Evolutionary conservation across 768 basidiomycete species (phyloP).

Genomic region (Goffeauzyma gilvescens): DNA sequence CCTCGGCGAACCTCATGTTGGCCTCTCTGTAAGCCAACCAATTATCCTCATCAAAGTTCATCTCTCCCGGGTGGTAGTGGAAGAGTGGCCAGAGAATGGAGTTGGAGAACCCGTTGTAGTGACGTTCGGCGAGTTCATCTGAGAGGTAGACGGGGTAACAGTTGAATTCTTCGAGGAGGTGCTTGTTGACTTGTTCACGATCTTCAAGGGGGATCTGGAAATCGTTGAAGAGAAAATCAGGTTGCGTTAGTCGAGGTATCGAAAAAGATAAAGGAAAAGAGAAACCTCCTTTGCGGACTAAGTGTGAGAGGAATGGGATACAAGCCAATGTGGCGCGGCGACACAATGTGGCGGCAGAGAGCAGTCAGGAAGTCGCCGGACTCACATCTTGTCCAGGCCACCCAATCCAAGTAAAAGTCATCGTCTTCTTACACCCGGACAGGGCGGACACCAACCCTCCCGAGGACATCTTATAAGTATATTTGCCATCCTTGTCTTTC

Average conservation of each 20-base stretch:
- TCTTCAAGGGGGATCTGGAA: conserved; percentile 86
- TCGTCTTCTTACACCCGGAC: conserved; percentile 91
- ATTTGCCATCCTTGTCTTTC: conserved; percentile 71
- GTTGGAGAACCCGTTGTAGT: conserved; percentile 81
- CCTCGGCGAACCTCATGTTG: conserved; percentile 84
- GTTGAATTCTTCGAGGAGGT: conserved; percentile 82
- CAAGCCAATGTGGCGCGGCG: too few species aligned
- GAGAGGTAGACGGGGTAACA: conserved; percentile 97
- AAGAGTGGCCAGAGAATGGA: conserved; percentile 98
- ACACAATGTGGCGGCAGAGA: too few species aligned
- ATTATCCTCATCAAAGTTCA: conserved; percentile 98
- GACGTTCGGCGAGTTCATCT: conserved; percentile 92
- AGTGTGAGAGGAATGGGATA: too few species aligned
- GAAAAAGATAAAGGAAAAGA: background rate
- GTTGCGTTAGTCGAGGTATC: background rate
- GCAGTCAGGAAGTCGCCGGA: conserved; percentile 8
- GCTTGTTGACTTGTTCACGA: conserved; percentile 71
- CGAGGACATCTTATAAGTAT: conserved; percentile 92
- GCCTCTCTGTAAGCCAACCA: conserved; percentile 95
- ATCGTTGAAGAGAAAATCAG: conserved; percentile 27
- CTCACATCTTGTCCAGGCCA: conserved; percentile 48
- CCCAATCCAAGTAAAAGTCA: conserved; percentile 94
- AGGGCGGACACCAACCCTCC: conserved; percentile 95
- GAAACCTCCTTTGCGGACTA: too few species aligned
- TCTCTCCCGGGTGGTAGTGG: conserved; percentile 98